Conservation (phyloP, 140 eudicot genomes). For the Ambrosia hybrid region DNA sequence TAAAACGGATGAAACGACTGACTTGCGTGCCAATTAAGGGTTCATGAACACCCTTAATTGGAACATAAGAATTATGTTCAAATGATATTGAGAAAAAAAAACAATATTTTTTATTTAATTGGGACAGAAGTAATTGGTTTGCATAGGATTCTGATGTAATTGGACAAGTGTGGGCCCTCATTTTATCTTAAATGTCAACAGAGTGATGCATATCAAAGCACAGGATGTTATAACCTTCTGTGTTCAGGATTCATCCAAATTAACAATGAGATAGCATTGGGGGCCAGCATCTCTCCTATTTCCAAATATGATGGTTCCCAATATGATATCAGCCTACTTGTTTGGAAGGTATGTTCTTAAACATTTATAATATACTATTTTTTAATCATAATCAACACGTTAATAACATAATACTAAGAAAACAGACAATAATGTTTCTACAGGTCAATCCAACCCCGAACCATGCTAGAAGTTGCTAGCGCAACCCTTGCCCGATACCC, state of each 20-base stretch:
- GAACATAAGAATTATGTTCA: neutral
- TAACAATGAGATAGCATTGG: conserved; percentile 89
- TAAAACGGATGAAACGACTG: no score
- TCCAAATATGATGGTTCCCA: conserved; percentile 72
- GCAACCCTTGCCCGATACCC: no score
- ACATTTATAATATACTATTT: neutral
- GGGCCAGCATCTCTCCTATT: conserved; percentile 91
- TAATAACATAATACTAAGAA: no score
- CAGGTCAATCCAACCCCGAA: no score
- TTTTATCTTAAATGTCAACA: conserved; percentile 31
- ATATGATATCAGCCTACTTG: conserved; percentile 89
- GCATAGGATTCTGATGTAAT: conserved; percentile 37
- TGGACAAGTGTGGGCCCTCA: conserved; percentile 34
- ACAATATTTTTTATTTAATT: neutral
- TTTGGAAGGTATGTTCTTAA: conserved; percentile 77
- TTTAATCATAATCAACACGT: no score
- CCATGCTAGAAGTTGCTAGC: no score
- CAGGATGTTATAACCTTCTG: conserved; percentile 95
- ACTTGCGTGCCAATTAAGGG: no score
- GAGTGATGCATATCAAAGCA: conserved; percentile 98
- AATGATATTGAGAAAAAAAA: neutral
- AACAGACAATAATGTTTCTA: no score
- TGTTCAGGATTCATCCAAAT: conserved; percentile 96
- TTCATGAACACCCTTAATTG: neutral
- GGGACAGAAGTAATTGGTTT: neutral